These are phyloP conservation scores for Fusarium musae DNA, from an alignment of 2,329 filamentous ascomycete species.

Conservation along the genomic window DNA sequence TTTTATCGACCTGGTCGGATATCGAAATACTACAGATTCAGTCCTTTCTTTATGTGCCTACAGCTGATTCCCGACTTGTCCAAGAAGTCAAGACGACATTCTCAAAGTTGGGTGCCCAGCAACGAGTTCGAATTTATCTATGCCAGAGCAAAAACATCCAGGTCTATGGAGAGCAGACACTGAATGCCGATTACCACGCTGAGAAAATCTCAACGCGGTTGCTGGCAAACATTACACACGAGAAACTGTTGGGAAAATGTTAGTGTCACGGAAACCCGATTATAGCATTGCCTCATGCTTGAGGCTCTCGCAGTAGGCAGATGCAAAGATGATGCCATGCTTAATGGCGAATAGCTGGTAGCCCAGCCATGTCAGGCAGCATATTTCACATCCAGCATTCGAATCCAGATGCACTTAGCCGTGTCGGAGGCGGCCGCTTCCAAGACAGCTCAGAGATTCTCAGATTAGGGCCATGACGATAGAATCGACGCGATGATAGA, in stretches of 20 bases:
- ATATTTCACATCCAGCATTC: neutral
- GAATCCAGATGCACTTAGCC: neutral
- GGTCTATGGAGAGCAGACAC: constrained; percentile 57
- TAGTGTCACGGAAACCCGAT: constrained; percentile 12
- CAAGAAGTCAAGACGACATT: constrained; percentile 64
- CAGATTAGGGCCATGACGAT: constrained; percentile 15
- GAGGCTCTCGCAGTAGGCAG: neutral
- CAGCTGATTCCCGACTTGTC: constrained; percentile 69
- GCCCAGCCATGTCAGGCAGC: constrained; percentile 1
- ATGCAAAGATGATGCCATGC: constrained; percentile 15
- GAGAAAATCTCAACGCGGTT: constrained; percentile 46
- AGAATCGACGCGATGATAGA: neutral
- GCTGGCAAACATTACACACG: constrained; percentile 48
- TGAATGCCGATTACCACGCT: constrained; percentile 61
- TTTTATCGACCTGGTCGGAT: neutral
- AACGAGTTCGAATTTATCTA: constrained; percentile 61
- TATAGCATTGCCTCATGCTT: neutral
- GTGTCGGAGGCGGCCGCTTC: constrained; percentile 13
- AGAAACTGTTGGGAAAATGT: constrained; percentile 4
- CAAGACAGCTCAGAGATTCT: neutral
- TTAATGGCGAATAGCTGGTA: neutral
- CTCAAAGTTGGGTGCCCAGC: constrained; percentile 67
- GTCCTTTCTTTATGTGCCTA: constrained; percentile 59
- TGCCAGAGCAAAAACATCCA: constrained; percentile 68
- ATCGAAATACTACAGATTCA: neutral